These are phyloP conservation scores for Terfezia claveryi DNA, from an alignment of 495 filamentous ascomycete species.

Conservation along the genomic window DNA sequence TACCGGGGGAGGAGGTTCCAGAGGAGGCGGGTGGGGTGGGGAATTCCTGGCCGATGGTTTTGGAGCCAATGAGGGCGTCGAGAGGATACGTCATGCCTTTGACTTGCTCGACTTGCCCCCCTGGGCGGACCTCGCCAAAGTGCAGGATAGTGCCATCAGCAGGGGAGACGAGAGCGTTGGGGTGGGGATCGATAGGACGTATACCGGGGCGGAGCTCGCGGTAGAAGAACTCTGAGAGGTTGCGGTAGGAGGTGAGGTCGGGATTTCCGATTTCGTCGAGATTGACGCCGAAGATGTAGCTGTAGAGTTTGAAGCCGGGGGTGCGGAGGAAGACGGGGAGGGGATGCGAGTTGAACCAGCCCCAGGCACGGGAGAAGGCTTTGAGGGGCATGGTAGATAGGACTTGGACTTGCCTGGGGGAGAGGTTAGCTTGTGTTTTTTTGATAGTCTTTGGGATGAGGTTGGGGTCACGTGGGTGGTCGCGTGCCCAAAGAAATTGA, in stretches of 20 bases:
- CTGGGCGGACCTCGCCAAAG: constrained; percentile 73
- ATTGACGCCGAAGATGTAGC: constrained; percentile 74
- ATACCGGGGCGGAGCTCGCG: constrained; percentile 73
- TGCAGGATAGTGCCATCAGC: constrained; percentile 80
- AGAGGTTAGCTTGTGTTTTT: background rate
- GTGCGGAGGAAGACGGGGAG: constrained; percentile 78
- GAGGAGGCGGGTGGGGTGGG: background rate
- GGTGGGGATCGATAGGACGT: constrained; percentile 66
- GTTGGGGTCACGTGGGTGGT: no score
- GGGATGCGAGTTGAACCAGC: constrained; percentile 76
- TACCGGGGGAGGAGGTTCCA: constrained; percentile 31
- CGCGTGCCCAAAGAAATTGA: no score
- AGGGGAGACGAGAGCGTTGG: constrained; percentile 57
- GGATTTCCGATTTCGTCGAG: constrained; percentile 68
- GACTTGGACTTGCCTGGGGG: constrained; percentile 62
- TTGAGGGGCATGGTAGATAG: constrained; percentile 94
- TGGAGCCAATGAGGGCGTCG: constrained; percentile 67
- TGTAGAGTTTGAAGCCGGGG: constrained; percentile 89
- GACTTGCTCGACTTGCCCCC: constrained; percentile 82
- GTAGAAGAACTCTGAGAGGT: constrained; percentile 94
- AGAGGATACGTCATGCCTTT: constrained; percentile 97
- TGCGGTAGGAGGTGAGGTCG: constrained; percentile 73
- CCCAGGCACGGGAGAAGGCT: constrained; percentile 81
- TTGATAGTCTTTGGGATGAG: no score
- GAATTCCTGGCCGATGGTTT: constrained; percentile 3